Evolutionary conservation across 352 stramenopile genomes (phyloP), one percentile per base, ranked within the genome.

Genomic region (Elongisporangium prolatum): DNA sequence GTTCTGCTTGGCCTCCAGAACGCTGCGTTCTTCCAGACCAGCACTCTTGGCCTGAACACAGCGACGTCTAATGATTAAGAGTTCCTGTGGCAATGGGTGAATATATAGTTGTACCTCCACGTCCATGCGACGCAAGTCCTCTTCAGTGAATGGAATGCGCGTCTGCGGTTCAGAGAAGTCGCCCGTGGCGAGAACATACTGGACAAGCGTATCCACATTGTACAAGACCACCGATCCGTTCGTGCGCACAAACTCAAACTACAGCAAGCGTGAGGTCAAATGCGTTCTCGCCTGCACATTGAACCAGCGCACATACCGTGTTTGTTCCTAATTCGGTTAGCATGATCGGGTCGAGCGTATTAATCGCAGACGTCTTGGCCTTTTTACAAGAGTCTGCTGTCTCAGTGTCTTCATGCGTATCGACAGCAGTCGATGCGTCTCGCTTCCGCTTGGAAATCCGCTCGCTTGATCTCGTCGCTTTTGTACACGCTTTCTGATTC

Each of bases 161-260:
- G 88, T 96, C 63, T 96, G 74, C 20, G 88, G 88, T 69, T 96
- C 88, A 1, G 81, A 88, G 57, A 96, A 96, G 65, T 95, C 80
- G 21, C 88, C 88, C n/a, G 86, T 95, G 4, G 78, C 77, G 3
- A 96, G 69, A 53, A 96, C 91, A 60, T 96, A 96, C 55, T 94
- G 84, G 10, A 96, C 80, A 18, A 96, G 75, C 34, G 77, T 80
- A 24, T 95, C 86, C 25, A 96, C 77, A 56, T 94, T 91, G 76
- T 95, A 96, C 50, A 86, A 64, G 17, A 95, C 85, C 44, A 91
- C 69, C 8, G 84, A 89, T 6, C 86, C 86, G 54, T 96, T 96
- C 37, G 74, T 80, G 21, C 88, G 77, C 24, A 80, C 80, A 54
- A 94, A 93, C 48, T 84, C 78, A 70, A 96, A 95, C 80, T 96